phyloP scores from a whole-genome alignment of 257 asterid genomes.

The Linaria vulgaris region DNA sequence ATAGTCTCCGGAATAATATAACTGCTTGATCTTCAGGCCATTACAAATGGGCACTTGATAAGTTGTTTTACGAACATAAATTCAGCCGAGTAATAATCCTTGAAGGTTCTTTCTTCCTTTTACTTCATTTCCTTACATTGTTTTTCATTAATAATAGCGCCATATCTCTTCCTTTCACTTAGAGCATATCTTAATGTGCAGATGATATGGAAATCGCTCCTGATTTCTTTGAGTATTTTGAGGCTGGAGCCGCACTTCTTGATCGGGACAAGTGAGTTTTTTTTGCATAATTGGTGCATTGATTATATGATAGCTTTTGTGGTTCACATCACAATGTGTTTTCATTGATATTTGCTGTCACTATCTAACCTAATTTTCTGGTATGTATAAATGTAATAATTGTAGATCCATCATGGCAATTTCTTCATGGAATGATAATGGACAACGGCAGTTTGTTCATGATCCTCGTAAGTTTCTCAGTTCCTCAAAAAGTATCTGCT shows the following conservation, averaged over 20 bases:
- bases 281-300: conserved; percentile 3
- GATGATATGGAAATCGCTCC: conserved; percentile 99
- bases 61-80: conserved; percentile 80
- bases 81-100: conserved; percentile 91
- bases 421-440: conserved; percentile 99
- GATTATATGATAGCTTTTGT: too few species aligned
- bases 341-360: conserved; percentile 14
- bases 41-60: conserved; percentile 98
- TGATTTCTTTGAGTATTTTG: conserved; percentile 93
- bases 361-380: conserved; percentile 23
- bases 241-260: conserved; percentile 93
- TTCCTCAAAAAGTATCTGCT: conserved; percentile 8
- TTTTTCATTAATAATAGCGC: conserved; percentile 23
- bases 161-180: conserved; percentile 31
- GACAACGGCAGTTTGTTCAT: conserved; percentile 89
- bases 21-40: conserved; percentile 59
- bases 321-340: background rate
- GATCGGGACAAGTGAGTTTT: conserved; percentile 84
- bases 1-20: conserved; percentile 20
- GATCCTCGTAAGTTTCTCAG: conserved; percentile 76
- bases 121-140: conserved; percentile 7
- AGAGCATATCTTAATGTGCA: conserved; percentile 39
- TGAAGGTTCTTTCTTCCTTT: conserved; percentile 61
- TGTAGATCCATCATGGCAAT: conserved; percentile 91
- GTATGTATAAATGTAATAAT: conserved; percentile 22